Percentiles rank a stretch among this genome's conserved stretches.
Evolutionary conservation across 2,329 filamentous ascomycete species (phyloP).

Genomic region (Aspergillus tubingensis): DNA sequence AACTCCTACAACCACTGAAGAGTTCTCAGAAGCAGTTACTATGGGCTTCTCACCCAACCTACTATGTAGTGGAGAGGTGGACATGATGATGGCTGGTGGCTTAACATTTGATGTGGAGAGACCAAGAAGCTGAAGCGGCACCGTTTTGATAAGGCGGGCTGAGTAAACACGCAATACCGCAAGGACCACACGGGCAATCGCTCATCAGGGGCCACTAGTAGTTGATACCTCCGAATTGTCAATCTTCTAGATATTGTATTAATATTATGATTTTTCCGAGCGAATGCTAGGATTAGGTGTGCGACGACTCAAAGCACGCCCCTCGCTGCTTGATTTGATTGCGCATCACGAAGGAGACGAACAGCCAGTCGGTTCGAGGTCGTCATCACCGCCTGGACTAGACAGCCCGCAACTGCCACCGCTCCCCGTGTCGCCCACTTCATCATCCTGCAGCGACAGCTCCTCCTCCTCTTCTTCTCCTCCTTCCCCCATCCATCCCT

Average conservation of each 20-base stretch:
- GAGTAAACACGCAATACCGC: conserved; percentile 13
- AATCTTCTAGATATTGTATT: not conserved
- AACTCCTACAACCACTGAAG: too few relatives aligned
- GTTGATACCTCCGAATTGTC: not conserved
- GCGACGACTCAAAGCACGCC: conserved; percentile 60
- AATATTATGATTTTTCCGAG: conserved; percentile 8
- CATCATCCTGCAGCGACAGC: conserved; percentile 29
- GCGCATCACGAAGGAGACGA: conserved; percentile 11
- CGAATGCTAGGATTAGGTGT: conserved; percentile 59
- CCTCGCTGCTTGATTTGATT: conserved; percentile 65
- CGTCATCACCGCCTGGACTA: conserved; percentile 40
- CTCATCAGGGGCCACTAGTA: not conserved
- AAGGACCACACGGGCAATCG: not conserved
- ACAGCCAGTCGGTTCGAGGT: conserved; percentile 18
- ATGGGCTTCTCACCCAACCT: too few relatives aligned
- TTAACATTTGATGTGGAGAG: not conserved
- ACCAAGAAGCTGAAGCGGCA: not conserved
- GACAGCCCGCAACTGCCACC: conserved; percentile 44
- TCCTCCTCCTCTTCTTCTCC: conserved; percentile 26
- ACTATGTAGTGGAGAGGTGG: too few relatives aligned
- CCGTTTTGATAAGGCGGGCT: conserved; percentile 8
- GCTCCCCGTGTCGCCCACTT: conserved; percentile 48
- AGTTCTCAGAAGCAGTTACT: too few relatives aligned
- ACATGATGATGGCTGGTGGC: not conserved
- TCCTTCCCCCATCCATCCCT: conserved; percentile 24